Conservation (phyloP, 495 filamentous ascomycete species). For the Lophium mytilinum region DNA sequence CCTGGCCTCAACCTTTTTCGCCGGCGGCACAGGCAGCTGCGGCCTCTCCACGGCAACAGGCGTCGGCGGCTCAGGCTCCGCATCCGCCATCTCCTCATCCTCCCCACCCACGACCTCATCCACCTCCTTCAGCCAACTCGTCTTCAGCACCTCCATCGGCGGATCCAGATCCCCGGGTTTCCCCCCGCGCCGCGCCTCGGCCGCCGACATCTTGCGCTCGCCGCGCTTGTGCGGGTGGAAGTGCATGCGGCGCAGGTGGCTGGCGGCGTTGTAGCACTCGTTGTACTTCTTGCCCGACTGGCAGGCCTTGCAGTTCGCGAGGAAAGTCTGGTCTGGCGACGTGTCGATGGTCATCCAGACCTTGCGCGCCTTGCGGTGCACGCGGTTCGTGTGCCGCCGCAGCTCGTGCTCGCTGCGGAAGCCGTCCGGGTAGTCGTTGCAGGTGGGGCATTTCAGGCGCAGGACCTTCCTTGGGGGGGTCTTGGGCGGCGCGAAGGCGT, state of each 20-base stretch:
- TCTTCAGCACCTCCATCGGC: constrained; percentile 24
- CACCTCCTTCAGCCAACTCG: constrained; percentile 23
- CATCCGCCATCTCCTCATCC: constrained; percentile 1
- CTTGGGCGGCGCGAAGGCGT: constrained; percentile 6
- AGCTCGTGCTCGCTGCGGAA: constrained; percentile 26
- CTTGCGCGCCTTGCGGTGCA: constrained; percentile 22
- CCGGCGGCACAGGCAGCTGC: neutral
- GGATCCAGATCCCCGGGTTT: constrained; percentile 24
- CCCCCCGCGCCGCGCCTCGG: constrained; percentile 21
- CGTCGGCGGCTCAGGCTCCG: neutral
- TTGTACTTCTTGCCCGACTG: constrained; percentile 28
- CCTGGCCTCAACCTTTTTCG: constrained; percentile 9
- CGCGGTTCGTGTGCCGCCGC: constrained; percentile 22
- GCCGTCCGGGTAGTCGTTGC: constrained; percentile 26
- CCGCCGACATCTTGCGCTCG: constrained; percentile 25
- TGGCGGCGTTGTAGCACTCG: constrained; percentile 27
- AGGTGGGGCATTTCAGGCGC: constrained; percentile 19
- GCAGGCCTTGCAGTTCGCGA: constrained; percentile 24
- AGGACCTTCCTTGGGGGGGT: constrained; percentile 11
- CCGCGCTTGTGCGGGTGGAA: constrained; percentile 26
- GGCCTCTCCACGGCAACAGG: neutral
- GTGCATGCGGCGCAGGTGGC: constrained; percentile 25
- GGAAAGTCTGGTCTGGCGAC: constrained; percentile 21
- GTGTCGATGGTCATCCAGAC: constrained; percentile 27
- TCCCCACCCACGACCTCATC: constrained; percentile 17